phyloP scores from a whole-genome alignment of 2,329 filamentous ascomycete genomes.

The Trichoderma sp. region DNA sequence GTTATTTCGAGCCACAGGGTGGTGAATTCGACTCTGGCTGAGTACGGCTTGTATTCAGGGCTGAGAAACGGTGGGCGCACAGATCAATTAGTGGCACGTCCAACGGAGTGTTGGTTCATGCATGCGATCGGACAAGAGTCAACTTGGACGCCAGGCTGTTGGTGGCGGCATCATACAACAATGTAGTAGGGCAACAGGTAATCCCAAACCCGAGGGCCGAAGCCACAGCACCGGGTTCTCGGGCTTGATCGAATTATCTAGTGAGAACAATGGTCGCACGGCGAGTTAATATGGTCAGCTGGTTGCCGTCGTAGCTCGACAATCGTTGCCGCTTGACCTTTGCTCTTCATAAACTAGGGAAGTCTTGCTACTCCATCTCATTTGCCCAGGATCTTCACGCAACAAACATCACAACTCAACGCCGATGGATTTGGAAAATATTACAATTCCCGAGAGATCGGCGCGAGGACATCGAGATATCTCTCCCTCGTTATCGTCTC shows the following conservation, averaged over 20 bases:
- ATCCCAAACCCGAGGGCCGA: neutral
- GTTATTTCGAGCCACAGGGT: constrained; percentile 1
- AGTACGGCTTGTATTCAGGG: neutral
- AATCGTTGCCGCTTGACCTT: neutral
- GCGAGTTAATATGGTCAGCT: neutral
- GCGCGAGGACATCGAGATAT: neutral
- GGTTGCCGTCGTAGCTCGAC: neutral
- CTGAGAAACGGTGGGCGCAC: constrained; percentile 20
- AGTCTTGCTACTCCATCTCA: neutral
- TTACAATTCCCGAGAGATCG: neutral
- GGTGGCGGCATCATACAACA: neutral
- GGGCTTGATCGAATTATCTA: neutral
- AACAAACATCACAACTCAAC: neutral
- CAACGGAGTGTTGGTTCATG: constrained; percentile 16
- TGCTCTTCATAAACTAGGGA: neutral
- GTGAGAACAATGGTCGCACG: constrained; percentile 1
- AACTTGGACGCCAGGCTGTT: neutral
- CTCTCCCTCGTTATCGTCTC: constrained; percentile 10
- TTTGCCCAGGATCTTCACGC: neutral
- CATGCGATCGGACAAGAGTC: neutral
- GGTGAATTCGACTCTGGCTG: neutral
- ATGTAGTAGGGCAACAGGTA: neutral
- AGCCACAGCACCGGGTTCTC: neutral
- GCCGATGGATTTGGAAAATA: neutral
- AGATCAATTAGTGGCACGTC: constrained; percentile 14